Conservation (phyloP, 805 yeast species). For the Brettanomyces nanus region DNA sequence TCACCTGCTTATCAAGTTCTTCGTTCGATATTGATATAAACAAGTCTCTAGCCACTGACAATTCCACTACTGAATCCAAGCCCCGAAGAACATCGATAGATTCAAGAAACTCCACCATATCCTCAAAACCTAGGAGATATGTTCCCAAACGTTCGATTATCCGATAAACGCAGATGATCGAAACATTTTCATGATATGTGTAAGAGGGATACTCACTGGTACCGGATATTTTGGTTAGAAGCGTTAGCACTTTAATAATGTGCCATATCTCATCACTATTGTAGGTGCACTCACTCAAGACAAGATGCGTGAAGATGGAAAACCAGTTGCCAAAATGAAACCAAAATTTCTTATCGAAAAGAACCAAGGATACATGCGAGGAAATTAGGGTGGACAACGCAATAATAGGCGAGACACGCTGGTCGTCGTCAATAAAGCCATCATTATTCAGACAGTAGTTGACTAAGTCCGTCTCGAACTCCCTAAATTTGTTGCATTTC, state of each 20-base stretch:
- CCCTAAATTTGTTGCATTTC: slow-evolving; percentile 5
- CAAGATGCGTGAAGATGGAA: slow-evolving; percentile 6
- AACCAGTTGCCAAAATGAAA: slow-evolving; percentile 21
- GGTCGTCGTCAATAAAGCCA: slow-evolving; percentile 6
- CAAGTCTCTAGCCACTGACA: slow-evolving; percentile 1
- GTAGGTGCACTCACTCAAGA: slow-evolving; percentile 6
- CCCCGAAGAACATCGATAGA: slow-evolving; percentile 4
- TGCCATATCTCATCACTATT: slow-evolving; percentile 13
- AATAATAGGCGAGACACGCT: slow-evolving; percentile 9
- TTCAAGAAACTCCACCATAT: slow-evolving; percentile 7
- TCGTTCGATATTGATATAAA: neutral
- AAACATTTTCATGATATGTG: slow-evolving; percentile 7
- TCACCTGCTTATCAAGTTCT: neutral
- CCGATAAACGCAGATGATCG: slow-evolving; percentile 13
- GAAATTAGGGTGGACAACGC: slow-evolving; percentile 13
- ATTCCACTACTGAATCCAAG: neutral
- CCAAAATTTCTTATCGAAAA: slow-evolving; percentile 15
- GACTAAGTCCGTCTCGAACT: slow-evolving; percentile 13
- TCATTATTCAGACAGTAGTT: slow-evolving; percentile 7
- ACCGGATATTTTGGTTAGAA: slow-evolving; percentile 7
- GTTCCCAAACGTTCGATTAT: slow-evolving; percentile 10
- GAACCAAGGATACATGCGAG: slow-evolving; percentile 12
- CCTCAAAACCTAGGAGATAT: slow-evolving; percentile 17
- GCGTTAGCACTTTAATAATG: slow-evolving; percentile 11
- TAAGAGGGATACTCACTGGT: slow-evolving; percentile 1